phyloP scores from a whole-genome alignment of 1,284 basidiomycete species.

The Cryptococcus floricola region DNA sequence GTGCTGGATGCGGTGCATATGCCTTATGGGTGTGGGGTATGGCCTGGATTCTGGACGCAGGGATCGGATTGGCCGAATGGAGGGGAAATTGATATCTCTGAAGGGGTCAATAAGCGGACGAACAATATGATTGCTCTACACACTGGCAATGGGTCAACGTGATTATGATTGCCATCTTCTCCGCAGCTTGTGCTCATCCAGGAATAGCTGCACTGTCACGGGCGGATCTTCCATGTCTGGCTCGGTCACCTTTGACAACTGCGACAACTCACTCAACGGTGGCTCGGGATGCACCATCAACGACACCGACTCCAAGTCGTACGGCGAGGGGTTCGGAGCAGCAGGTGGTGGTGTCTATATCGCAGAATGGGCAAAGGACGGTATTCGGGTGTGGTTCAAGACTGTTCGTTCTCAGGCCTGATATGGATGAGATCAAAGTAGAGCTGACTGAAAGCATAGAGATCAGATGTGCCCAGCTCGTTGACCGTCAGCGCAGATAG shows the following conservation, averaged over 20 bases:
- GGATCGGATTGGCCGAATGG: conserved; percentile 37
- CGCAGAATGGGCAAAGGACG: conserved; percentile 60
- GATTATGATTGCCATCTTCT: conserved; percentile 5
- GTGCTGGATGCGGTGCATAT: conserved; percentile 65
- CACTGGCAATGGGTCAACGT: conserved; percentile 18
- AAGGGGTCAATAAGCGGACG: conserved; percentile 39
- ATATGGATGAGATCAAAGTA: background rate
- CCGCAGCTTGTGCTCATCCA: background rate
- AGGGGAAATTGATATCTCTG: conserved; percentile 46
- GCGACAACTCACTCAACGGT: conserved; percentile 36
- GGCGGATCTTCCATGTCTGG: conserved; percentile 21
- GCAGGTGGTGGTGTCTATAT: conserved; percentile 68
- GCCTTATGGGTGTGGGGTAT: conserved; percentile 51
- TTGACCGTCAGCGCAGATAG: conserved; percentile 55
- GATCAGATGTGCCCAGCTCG: conserved; percentile 58
- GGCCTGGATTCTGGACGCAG: conserved; percentile 37
- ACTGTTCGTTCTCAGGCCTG: conserved; percentile 52
- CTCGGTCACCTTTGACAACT: conserved; percentile 28
- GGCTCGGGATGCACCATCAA: conserved; percentile 63
- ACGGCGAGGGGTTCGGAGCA: conserved; percentile 62
- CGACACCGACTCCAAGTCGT: conserved; percentile 57
- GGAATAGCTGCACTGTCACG: conserved; percentile 23
- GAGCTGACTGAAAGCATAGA: conserved; percentile 37
- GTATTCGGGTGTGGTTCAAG: conserved; percentile 69
- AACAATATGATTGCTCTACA: conserved; percentile 45